Evolutionary conservation across 306 rosid genomes (phyloP).

Genomic region (Datisca glomerata): DNA sequence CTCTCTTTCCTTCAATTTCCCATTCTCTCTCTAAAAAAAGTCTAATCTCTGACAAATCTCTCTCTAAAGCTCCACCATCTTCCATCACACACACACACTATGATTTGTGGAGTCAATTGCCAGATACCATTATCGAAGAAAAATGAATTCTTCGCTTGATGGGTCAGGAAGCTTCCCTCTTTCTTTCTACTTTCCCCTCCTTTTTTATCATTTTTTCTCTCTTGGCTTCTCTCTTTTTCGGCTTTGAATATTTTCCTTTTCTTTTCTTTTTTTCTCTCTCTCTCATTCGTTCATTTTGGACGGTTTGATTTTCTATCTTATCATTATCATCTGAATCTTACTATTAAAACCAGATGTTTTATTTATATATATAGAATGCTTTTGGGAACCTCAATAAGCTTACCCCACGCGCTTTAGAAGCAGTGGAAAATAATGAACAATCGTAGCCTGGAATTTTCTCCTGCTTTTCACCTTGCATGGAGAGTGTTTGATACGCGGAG

Average conservation of each 20-base stretch:
- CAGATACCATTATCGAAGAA: conserved; percentile 12
- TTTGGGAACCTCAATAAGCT: neutral
- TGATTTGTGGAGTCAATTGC: conserved; percentile 21
- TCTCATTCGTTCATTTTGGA: conserved; percentile 8
- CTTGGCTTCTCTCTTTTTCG: neutral
- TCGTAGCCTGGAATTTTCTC: too few relatives aligned
- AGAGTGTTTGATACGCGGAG: too few relatives aligned
- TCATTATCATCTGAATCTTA: conserved; percentile 6
- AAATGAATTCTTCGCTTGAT: conserved; percentile 6
- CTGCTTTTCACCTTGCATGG: too few relatives aligned
- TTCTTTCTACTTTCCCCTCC: conserved; percentile 1
- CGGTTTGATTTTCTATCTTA: conserved; percentile 10
- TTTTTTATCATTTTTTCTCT: neutral
- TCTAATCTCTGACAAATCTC: neutral
- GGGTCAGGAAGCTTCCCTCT: conserved; percentile 11
- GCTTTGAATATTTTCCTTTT: neutral
- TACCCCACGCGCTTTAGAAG: neutral
- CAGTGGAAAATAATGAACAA: neutral
- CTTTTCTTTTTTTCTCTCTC: neutral
- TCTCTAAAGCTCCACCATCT: neutral
- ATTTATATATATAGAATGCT: too few relatives aligned
- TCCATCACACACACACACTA: neutral
- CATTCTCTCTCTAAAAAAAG: conserved; percentile 6
- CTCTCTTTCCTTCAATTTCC: conserved; percentile 4
- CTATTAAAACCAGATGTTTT: neutral